A percentile compares a stretch with the other conserved stretches of the same genome.
Evolutionary conservation across 176 grass and related monocot species (phyloP).

Genomic region (Triticum timopheevii): DNA sequence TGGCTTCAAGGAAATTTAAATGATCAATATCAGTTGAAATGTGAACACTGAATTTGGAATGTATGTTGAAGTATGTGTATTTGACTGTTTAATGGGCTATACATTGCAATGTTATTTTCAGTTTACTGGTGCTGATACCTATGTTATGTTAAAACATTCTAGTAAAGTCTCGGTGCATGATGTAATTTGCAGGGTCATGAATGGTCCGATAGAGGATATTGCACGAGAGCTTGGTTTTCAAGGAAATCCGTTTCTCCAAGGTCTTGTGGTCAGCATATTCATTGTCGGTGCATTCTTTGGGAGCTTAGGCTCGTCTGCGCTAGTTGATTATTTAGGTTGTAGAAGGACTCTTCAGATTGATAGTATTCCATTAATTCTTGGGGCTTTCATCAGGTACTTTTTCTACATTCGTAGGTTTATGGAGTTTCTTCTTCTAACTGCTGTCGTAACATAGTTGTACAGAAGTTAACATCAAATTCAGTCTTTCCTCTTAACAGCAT

Average conservation of each 20-base stretch:
- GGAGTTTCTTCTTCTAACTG: slow-evolving; percentile 5
- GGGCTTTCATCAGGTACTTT: slow-evolving; percentile 79
- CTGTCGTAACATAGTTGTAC: slow-evolving; percentile 12
- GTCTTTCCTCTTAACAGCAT: not conserved
- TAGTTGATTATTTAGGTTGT: slow-evolving; percentile 96
- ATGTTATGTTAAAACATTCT: not conserved
- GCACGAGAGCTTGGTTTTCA: slow-evolving; percentile 87
- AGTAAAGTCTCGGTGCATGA: slow-evolving; percentile 1
- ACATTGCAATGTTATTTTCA: not conserved
- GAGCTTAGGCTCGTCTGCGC: slow-evolving; percentile 63
- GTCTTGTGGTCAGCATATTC: slow-evolving; percentile 97
- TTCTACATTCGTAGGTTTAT: slow-evolving; percentile 20
- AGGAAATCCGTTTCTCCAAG: slow-evolving; percentile 92
- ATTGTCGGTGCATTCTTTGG: slow-evolving; percentile 93
- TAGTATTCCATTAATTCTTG: slow-evolving; percentile 80
- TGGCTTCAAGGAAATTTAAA: not conserved
- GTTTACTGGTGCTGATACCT: not conserved
- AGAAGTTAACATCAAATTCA: slow-evolving; percentile 6
- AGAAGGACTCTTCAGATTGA: slow-evolving; percentile 88
- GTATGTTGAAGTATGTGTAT: not conserved
- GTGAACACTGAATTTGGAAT: not conserved
- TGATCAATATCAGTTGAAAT: slow-evolving; percentile 17
- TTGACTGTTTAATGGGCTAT: not conserved
- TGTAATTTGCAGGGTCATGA: slow-evolving; percentile 87
- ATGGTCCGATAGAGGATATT: slow-evolving; percentile 95